Base-by-base conservation (phyloP, 2,329 filamentous ascomycete genomes). In the Ophiostoma montium region DNA sequence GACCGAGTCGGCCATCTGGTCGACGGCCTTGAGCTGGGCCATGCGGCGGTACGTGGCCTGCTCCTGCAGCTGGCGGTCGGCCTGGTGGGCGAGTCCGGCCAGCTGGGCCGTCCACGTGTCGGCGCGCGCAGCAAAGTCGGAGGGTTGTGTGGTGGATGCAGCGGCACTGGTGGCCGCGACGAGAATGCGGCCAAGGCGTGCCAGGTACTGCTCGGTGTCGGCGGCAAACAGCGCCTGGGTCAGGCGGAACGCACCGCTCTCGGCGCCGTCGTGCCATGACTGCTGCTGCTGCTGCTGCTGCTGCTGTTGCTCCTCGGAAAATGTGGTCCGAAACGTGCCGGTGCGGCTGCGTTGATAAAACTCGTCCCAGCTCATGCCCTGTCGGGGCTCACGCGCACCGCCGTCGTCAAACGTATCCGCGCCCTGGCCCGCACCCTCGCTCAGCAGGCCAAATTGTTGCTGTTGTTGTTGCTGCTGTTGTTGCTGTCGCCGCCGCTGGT, bases 21-120 rank as follows among this genome's bases (percentile, higher is more conserved):
- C 50, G 15, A 52, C 39, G 1, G 49, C 48, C 36, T 50, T 51
- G 19, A 53, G 30, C 23, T 43, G 39, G 2, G 55, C 54, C 55
- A 56, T 54, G 38, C 46, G 49, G 7, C 49, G 47, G 46, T 54
- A 57, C 42, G 38, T 31, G 19, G 35, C 21, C 42, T 47, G 43
- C 23, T 52, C 50, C 5, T 30, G 35, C 12, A 13, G 30, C 13
- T 18, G 19, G 18, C 12, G 32, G 15, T 16, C 13, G 5, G 44
- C 35, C 5, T 15, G 31, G 16, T 21, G 10, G 4, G 15, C 19
- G 8, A 55, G 48, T 18, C 21, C 13, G 5, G 33, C 21, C 1
- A 56, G 11, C n/a, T 44, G 39, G 5, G 13, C 11, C 1, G 45
- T 12, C 50, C 48, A 52, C 12, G 15, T 2, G 2, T 36, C 35